phyloP scores from a whole-genome alignment of 2,329 filamentous ascomycete genomes.

The Colletotrichum graminicola region DNA sequence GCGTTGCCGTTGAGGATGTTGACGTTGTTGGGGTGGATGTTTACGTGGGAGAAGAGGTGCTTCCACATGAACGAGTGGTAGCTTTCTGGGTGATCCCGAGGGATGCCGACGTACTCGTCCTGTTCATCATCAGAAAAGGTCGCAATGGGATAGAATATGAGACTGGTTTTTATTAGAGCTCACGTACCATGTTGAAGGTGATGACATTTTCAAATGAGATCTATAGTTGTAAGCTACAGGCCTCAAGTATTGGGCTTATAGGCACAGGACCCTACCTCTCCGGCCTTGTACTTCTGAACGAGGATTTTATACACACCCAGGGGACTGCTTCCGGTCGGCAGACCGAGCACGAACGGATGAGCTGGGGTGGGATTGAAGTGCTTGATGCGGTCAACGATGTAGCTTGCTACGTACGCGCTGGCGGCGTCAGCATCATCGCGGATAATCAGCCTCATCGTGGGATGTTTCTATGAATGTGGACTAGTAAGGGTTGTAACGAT shows the following conservation, averaged over 20 bases:
- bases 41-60: constrained; percentile 88
- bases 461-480: constrained; percentile 43
- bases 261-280: constrained; percentile 58
- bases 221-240: constrained; percentile 53
- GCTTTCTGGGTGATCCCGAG: constrained; percentile 84
- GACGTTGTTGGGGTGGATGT: constrained; percentile 84
- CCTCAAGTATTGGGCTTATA: background rate
- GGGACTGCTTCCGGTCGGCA: constrained; percentile 87
- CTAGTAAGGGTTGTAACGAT: constrained; percentile 37
- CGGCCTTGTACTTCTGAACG: constrained; percentile 77
- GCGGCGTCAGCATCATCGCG: constrained; percentile 77
- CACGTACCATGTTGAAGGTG: constrained; percentile 87
- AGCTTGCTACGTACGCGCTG: constrained; percentile 83
- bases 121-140: constrained; percentile 49
- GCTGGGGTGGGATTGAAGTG: constrained; percentile 78
- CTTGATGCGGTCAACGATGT: constrained; percentile 86
- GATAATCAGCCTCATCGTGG: constrained; percentile 84
- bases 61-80: constrained; percentile 97
- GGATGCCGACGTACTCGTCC: constrained; percentile 90
- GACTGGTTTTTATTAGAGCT: background rate
- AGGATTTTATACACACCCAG: constrained; percentile 82
- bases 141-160: background rate
- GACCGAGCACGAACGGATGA: constrained; percentile 83
- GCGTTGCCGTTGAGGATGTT: constrained; percentile 89
- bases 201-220: constrained; percentile 90